phyloP scores from a whole-genome alignment of 2,329 filamentous ascomycete species.

The Pseudocercospora ulei region DNA sequence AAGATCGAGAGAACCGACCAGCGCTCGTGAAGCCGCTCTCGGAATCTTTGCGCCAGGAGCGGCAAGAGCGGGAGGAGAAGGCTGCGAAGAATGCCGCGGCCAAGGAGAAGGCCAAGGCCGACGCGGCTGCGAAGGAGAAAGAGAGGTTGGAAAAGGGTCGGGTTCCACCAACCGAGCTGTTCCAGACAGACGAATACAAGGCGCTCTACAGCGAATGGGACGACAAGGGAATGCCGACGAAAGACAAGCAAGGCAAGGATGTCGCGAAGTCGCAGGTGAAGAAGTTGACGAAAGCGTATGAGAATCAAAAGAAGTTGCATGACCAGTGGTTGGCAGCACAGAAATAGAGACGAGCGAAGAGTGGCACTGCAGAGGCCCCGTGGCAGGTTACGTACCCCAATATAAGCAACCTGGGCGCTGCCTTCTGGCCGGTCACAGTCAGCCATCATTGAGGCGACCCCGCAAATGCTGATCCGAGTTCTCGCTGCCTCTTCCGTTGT shows the following conservation, averaged over 20 bases:
- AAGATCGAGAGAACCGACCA: conserved; percentile 60
- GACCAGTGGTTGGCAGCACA: conserved; percentile 46
- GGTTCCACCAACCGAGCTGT: conserved; percentile 51
- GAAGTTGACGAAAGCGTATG: conserved; percentile 81
- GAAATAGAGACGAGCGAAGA: conserved; percentile 6
- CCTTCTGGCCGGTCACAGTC: conserved; percentile 8
- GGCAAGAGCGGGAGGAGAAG: conserved; percentile 46
- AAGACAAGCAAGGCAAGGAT: conserved; percentile 66
- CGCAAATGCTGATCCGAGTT: conserved; percentile 16
- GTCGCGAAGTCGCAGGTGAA: conserved; percentile 70
- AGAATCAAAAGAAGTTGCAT: conserved; percentile 76
- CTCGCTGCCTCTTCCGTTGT: conserved; percentile 18
- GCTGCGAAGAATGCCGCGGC: conserved; percentile 42
- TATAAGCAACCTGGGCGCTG: no score
- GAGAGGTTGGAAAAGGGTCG: conserved; percentile 49
- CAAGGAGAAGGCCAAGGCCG: conserved; percentile 45
- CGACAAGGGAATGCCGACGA: conserved; percentile 67
- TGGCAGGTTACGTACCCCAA: neutral
- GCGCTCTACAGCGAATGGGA: conserved; percentile 76
- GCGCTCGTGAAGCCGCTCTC: conserved; percentile 64
- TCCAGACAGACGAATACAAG: conserved; percentile 48
- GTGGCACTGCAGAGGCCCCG: neutral
- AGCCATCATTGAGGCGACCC: conserved; percentile 16
- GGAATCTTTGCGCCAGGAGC: conserved; percentile 42
- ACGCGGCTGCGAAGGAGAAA: conserved; percentile 42